Evolutionary conservation across 164 flowering plant genomes (phyloP).

Genomic region (Amborella trichopoda): DNA sequence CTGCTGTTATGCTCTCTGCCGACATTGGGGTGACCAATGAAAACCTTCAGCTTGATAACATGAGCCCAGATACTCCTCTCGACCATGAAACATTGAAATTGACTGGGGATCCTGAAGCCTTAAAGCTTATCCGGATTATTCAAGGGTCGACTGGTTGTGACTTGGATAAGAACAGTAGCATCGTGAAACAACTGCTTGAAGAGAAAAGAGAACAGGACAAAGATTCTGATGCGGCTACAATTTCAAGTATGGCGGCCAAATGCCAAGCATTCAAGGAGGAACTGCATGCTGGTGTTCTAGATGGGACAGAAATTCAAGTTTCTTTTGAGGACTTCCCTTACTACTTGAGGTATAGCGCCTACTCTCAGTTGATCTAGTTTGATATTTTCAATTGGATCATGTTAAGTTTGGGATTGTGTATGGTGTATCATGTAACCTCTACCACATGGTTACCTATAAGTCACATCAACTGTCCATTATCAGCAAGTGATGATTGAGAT

Average conservation of each 20-base stretch:
- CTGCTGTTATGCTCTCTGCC: slow-evolving; percentile 6
- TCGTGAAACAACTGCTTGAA: slow-evolving; percentile 39
- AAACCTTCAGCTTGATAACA: slow-evolving; percentile 29
- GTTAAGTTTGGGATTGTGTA: no score
- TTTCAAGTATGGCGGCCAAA: slow-evolving; percentile 36
- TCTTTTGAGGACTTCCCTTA: slow-evolving; percentile 73
- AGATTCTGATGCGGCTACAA: slow-evolving; percentile 50
- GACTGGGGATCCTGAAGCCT: slow-evolving; percentile 32
- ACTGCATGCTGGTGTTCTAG: slow-evolving; percentile 49
- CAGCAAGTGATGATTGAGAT: no score
- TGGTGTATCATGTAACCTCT: no score
- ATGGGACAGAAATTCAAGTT: slow-evolving; percentile 46
- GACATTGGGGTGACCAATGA: slow-evolving; percentile 34
- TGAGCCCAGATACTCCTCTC: slow-evolving; percentile 26
- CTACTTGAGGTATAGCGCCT: slow-evolving; percentile 47
- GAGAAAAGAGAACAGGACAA: slow-evolving; percentile 42
- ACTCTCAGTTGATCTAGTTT: no score
- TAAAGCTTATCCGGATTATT: slow-evolving; percentile 32
- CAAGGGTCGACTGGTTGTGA: slow-evolving; percentile 25
- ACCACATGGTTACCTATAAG: no score
- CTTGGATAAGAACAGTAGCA: slow-evolving; percentile 30
- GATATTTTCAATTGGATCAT: no score
- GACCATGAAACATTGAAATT: slow-evolving; percentile 46
- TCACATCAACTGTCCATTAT: no score
- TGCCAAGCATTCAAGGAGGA: slow-evolving; percentile 56